Percentiles rank a stretch among this genome's conserved stretches.
Conservation (phyloP, 208 protist genomes). For the Wallacemonas collosoma region DNA sequence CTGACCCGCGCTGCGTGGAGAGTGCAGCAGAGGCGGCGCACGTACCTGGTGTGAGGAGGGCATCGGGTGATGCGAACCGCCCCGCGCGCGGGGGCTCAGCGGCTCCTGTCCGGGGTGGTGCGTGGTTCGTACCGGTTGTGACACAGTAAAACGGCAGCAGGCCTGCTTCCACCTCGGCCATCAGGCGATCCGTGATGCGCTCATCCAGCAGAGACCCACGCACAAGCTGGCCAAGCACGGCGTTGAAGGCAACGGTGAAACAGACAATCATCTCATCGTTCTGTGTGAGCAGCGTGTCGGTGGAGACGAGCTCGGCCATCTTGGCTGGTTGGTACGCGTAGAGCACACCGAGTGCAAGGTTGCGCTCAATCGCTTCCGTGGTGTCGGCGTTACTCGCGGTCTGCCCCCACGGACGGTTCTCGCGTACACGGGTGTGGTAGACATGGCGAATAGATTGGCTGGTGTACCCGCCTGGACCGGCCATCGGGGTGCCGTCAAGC, state of each 20-base stretch:
- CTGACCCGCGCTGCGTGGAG: constrained; percentile 16
- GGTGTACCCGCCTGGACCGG: constrained; percentile 35
- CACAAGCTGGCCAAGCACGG: constrained; percentile 32
- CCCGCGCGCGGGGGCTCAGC: constrained; percentile 31
- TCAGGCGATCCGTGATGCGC: constrained; percentile 27
- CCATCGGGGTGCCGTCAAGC: constrained; percentile 26
- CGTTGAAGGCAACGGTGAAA: constrained; percentile 41
- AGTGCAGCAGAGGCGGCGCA: constrained; percentile 27
- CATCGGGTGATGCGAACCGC: constrained; percentile 36
- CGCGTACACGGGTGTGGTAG: constrained; percentile 24
- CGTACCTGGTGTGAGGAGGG: constrained; percentile 34
- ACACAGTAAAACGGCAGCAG: constrained; percentile 36
- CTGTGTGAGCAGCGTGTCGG: constrained; percentile 34
- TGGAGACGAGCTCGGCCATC: constrained; percentile 26
- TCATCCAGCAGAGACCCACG: constrained; percentile 28
- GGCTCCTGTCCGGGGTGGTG: constrained; percentile 21
- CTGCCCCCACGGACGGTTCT: constrained; percentile 9
- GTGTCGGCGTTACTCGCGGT: constrained; percentile 32
- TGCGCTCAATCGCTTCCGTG: constrained; percentile 36
- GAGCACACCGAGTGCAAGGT: constrained; percentile 28
- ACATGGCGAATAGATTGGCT: constrained; percentile 37
- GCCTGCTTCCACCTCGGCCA: constrained; percentile 29
- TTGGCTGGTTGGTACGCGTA: constrained; percentile 21
- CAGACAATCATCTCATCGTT: constrained; percentile 39
- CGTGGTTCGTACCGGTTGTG: constrained; percentile 21